Evolutionary conservation across 371 early-diverging fungal species (phyloP).

Genomic region (Mortierella sp.): DNA sequence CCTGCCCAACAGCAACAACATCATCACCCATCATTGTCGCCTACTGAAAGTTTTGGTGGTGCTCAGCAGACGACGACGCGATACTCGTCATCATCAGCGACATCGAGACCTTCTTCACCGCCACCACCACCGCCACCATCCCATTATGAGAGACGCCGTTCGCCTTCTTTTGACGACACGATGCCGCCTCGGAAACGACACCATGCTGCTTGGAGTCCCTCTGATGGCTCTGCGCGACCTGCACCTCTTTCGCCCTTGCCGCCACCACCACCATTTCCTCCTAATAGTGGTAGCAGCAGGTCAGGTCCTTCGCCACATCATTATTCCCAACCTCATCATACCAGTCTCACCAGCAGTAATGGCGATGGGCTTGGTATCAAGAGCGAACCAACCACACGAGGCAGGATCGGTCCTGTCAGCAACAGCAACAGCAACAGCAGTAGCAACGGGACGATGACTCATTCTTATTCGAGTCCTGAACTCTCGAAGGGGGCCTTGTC

Average conservation of each 20-base stretch:
- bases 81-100: background rate
- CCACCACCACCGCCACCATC: background rate
- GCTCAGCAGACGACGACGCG: background rate
- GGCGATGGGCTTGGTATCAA: background rate
- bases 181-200: slow-evolving; percentile 9
- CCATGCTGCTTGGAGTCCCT: background rate
- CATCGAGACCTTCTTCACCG: background rate
- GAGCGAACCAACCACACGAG: background rate
- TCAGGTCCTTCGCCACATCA: background rate
- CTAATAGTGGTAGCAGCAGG: background rate
- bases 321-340: background rate
- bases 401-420: background rate
- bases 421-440: background rate
- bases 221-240: background rate
- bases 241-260: background rate
- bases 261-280: background rate
- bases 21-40: background rate
- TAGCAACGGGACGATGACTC: background rate
- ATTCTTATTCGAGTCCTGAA: background rate
- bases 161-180: background rate
- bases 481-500: background rate
- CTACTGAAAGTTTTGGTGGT: background rate
- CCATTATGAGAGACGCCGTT: background rate
- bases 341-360: background rate
- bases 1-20: background rate